These are phyloP conservation scores for Gossypium arboreum DNA, from an alignment of 345 rosid species.

Conservation along the genomic window DNA sequence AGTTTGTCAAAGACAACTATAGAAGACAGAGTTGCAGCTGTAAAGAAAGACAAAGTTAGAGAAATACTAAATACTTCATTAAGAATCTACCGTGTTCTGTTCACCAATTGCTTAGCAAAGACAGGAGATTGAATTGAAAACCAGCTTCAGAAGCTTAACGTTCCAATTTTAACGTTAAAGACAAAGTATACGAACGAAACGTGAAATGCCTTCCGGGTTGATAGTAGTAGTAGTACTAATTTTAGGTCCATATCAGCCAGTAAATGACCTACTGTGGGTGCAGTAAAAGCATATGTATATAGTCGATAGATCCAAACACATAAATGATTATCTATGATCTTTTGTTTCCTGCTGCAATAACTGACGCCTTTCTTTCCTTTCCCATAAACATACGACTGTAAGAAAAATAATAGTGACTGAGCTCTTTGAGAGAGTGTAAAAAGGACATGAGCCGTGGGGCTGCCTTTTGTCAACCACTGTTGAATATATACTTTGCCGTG, in stretches of 20 bases:
- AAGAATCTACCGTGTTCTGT: not conserved
- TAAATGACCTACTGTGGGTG: not conserved
- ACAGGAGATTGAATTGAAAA: not conserved
- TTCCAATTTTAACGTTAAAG: too few species aligned
- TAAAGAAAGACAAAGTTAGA: not conserved
- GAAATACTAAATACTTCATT: not conserved
- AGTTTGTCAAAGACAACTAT: not conserved
- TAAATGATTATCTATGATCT: not conserved
- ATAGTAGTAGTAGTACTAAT: too few species aligned
- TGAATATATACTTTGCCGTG: not conserved
- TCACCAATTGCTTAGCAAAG: not conserved
- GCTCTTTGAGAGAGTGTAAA: not conserved
- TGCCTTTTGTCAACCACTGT: not conserved
- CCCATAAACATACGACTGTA: not conserved
- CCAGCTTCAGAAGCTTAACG: not conserved
- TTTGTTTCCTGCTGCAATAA: not conserved
- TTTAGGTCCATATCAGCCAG: not conserved
- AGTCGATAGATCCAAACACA: not conserved
- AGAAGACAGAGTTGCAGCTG: not conserved
- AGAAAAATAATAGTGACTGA: not conserved
- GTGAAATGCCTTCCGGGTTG: too few species aligned
- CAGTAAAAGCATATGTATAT: not conserved
- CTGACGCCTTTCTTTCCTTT: slow-evolving; percentile 7
- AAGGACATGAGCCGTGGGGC: not conserved
- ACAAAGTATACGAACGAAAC: too few species aligned